Base-by-base conservation (phyloP, 2,329 filamentous ascomycete species). In the Talaromyces sp. region DNA sequence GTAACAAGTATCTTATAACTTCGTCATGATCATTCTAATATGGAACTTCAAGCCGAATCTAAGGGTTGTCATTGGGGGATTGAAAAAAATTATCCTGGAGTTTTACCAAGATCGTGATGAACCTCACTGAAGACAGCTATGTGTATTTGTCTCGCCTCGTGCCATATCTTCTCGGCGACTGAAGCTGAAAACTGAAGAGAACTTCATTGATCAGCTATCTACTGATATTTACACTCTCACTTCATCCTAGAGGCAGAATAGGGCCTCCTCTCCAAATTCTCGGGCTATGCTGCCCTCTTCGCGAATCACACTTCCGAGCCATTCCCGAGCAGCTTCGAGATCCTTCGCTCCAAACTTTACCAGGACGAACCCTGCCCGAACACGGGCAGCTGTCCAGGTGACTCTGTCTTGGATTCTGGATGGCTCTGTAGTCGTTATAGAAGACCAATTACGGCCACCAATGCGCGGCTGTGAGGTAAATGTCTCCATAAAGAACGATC, bases 331-430 rank as follows among this genome's bases (percentile, higher is more conserved):
- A 31, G 89, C 90, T 75, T 98, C 93, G 27, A 97, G 89, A 52
- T 89, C 89, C 63, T 83, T 84, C 1, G 93, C 91, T 1, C 91
- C 92, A 75, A 98, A 96, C 76, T 98, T 98, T 70, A 98, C 90
- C 31, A 97, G 84, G 3, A 95, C 89, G 73, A 94, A 97, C 3
- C 92, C 90, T 16, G 73, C 76, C 62, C 93, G 85, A 39, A 96
- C 87, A 31, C 85, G 85, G 14, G 93, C 91, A 13, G 90, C 91
- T 31, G 92, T 93, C 92, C 93, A 97, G 3, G 94, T 81, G 3
- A 96, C 77, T 16, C 85, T 85, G 58, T 70, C 69, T 41, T 72
- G 69, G 6, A 68, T 68, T 79, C 79, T 72, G 84, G 85, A 68
- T 62, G 56, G 31, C 64, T 66, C 60, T 24, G 68, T 67, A 2